A percentile compares a stretch with the other conserved stretches of the same genome.
Evolutionary conservation across 129 eudicot species (phyloP).

Genomic region (Arctium lappa): DNA sequence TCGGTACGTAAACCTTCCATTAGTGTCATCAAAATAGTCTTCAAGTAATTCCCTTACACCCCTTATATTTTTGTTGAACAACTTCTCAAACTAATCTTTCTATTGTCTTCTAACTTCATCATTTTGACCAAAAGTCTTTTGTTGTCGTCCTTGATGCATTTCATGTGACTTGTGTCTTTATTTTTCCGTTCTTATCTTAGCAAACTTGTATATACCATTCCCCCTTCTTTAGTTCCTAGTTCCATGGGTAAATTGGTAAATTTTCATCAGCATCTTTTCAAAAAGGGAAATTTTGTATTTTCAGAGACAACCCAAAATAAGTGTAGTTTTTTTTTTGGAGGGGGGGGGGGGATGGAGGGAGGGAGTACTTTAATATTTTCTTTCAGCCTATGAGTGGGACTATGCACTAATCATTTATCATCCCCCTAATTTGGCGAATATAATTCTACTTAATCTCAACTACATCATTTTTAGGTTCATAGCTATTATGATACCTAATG

Average conservation of each 20-base stretch:
- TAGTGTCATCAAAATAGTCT: background rate
- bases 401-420: background rate
- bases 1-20: background rate
- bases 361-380: no score
- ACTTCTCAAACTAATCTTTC: background rate
- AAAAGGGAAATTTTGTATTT: background rate
- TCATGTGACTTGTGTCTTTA: background rate
- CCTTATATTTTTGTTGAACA: background rate
- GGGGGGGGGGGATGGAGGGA: no score
- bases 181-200: background rate
- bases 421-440: background rate
- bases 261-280: no score
- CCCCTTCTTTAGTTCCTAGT: background rate
- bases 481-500: background rate
- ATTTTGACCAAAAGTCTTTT: background rate
- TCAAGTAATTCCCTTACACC: background rate
- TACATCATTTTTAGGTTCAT: background rate
- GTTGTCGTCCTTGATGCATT: background rate
- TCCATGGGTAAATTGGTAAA: background rate
- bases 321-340: background rate
- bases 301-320: background rate
- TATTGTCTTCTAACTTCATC: background rate
- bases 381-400: no score
- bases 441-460: background rate
- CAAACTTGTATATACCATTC: background rate